A percentile compares a stretch with the other conserved stretches of the same genome.
Conservation (phyloP, 108 stramenopile genomes). For the Cylindrotheca fusiformis region DNA sequence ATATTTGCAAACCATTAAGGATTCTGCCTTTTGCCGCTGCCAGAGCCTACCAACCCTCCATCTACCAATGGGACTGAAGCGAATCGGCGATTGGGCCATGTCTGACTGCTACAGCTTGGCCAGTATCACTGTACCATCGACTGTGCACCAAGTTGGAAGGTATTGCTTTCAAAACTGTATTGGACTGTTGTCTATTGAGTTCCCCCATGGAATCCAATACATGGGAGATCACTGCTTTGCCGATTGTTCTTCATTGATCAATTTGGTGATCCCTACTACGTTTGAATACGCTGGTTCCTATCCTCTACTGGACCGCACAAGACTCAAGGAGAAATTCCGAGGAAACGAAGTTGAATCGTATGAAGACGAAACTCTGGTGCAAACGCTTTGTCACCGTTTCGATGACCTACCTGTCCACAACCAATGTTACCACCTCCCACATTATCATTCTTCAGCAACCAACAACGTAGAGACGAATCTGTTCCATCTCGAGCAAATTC, state of each 20-base stretch:
- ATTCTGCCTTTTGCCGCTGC: not conserved
- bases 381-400: not conserved
- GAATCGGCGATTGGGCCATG: not conserved
- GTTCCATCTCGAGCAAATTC: too few relatives aligned
- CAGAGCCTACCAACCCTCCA: not conserved
- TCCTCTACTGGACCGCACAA: not conserved
- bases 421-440: not conserved
- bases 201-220: not conserved
- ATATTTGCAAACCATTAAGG: not conserved
- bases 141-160: not conserved
- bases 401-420: not conserved
- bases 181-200: not conserved
- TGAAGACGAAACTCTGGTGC: not conserved
- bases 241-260: not conserved
- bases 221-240: not conserved
- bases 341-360: not conserved
- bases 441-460: not conserved
- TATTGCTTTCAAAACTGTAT: not conserved
- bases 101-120: not conserved
- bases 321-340: not conserved
- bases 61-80: not conserved
- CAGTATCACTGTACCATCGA: not conserved
- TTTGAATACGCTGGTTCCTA: not conserved
- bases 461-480: too few relatives aligned
- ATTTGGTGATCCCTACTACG: not conserved